Conservation (phyloP, 805 yeast species). For the Candida caryicola region DNA sequence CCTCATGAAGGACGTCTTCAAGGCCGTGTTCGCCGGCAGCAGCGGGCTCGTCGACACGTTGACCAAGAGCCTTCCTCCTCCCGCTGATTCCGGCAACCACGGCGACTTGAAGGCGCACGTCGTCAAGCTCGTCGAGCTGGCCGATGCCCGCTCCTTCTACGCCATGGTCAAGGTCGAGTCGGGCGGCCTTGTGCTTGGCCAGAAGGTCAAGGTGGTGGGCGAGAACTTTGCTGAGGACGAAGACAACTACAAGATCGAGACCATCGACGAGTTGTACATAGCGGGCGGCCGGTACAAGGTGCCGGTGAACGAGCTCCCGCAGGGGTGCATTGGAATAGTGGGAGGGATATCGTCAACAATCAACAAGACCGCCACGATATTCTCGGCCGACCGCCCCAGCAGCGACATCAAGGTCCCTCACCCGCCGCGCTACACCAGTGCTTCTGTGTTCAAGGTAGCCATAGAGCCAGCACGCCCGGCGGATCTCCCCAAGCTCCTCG, state of each 20-base stretch:
- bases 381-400: conserved; percentile 21
- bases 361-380: conserved; percentile 60
- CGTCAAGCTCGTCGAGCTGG: conserved; percentile 54
- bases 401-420: conserved; percentile 29
- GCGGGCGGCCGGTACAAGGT: conserved; percentile 71
- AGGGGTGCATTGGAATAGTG: conserved; percentile 69
- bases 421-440: conserved; percentile 39
- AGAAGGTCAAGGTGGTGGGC: conserved; percentile 53
- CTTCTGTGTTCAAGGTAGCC: conserved; percentile 74
- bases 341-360: conserved; percentile 59
- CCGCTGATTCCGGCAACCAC: conserved; percentile 20
- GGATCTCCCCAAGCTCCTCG: conserved; percentile 69
- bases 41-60: conserved; percentile 55
- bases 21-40: conserved; percentile 49
- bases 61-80: conserved; percentile 26
- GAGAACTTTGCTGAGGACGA: conserved; percentile 48
- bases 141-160: conserved; percentile 50
- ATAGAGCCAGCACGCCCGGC: conserved; percentile 79
- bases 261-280: conserved; percentile 44
- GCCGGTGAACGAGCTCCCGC: conserved; percentile 49
- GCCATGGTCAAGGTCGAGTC: conserved; percentile 61
- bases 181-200: conserved; percentile 54
- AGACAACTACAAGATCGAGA: conserved; percentile 49
- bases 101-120: conserved; percentile 21
- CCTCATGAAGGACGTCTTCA: conserved; percentile 53